Evolutionary conservation across 2,329 filamentous ascomycete species (phyloP).

Genomic region (Aspergillus sp.): DNA sequence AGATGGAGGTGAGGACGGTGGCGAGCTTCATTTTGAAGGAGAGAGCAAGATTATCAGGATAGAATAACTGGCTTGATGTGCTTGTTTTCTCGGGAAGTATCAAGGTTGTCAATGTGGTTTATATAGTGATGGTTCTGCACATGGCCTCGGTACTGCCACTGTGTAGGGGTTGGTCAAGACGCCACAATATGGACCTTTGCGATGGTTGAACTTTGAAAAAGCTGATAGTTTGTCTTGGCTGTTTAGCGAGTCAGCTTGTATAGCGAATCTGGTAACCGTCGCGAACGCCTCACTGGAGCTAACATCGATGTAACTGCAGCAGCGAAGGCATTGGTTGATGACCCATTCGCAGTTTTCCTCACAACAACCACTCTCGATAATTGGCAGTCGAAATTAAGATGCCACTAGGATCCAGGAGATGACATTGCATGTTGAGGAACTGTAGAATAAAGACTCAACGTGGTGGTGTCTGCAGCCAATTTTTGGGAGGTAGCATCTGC

Average conservation of each 20-base stretch:
- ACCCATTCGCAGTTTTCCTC: too few species aligned
- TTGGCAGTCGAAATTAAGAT: too few species aligned
- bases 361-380: too few species aligned
- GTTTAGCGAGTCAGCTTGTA: not conserved
- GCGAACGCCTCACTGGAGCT: not conserved
- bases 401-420: too few species aligned
- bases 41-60: too few species aligned
- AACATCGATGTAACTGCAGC: too few species aligned
- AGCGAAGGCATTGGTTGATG: too few species aligned
- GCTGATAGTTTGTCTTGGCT: not conserved
- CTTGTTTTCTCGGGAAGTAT: not conserved
- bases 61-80: not conserved
- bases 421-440: too few species aligned
- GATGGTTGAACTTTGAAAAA: not conserved
- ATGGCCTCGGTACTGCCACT: not conserved
- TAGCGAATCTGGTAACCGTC: not conserved
- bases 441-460: too few species aligned
- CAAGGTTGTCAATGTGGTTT: not conserved
- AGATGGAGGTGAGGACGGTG: not conserved
- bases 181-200: not conserved
- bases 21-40: slow-evolving; percentile 12
- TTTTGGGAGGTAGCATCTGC: not conserved
- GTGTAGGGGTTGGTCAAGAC: not conserved
- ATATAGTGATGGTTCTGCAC: not conserved
- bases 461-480: not conserved